Percentiles rank a stretch among this genome's conserved stretches.
Evolutionary conservation across 352 stramenopile species (phyloP).

Genomic region (Globisporangium abappressorium): DNA sequence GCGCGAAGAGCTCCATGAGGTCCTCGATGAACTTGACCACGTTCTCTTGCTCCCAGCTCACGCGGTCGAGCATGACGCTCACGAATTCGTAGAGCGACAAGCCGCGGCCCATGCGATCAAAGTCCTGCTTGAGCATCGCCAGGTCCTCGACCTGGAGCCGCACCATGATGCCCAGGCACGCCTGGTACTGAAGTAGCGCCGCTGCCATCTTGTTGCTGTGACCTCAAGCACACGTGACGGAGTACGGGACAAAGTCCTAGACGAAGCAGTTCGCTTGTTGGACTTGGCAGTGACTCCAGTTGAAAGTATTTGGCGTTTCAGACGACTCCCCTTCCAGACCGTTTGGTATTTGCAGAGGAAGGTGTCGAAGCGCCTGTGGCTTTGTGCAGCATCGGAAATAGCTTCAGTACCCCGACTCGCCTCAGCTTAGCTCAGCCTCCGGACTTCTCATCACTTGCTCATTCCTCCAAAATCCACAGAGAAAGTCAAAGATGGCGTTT

Average conservation of each 20-base stretch:
- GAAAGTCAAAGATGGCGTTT: not conserved
- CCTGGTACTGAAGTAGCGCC: conserved; percentile 67
- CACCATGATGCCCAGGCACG: conserved; percentile 79
- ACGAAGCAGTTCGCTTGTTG: not conserved
- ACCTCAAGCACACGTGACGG: not conserved
- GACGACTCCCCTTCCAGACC: not conserved
- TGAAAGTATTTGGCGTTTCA: conserved; percentile 7
- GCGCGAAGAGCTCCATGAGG: conserved; percentile 71
- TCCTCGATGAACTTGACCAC: conserved; percentile 68
- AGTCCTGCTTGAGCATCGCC: conserved; percentile 59
- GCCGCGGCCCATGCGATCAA: conserved; percentile 51
- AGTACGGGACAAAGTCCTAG: no score
- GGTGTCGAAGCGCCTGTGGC: not conserved
- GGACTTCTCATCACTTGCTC: not conserved
- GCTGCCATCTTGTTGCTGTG: conserved; percentile 35
- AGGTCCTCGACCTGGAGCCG: conserved; percentile 69
- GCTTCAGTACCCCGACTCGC: not conserved
- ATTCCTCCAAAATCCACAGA: not conserved
- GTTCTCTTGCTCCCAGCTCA: conserved; percentile 52
- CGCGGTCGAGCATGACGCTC: conserved; percentile 65
- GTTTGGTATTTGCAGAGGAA: not conserved
- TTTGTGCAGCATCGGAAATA: not conserved
- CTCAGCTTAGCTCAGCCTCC: not conserved
- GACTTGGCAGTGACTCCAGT: not conserved
- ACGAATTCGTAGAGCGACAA: conserved; percentile 66